These are phyloP conservation scores for Daldinia vernicosa DNA, from an alignment of 495 filamentous ascomycete genomes.

Conservation along the genomic window DNA sequence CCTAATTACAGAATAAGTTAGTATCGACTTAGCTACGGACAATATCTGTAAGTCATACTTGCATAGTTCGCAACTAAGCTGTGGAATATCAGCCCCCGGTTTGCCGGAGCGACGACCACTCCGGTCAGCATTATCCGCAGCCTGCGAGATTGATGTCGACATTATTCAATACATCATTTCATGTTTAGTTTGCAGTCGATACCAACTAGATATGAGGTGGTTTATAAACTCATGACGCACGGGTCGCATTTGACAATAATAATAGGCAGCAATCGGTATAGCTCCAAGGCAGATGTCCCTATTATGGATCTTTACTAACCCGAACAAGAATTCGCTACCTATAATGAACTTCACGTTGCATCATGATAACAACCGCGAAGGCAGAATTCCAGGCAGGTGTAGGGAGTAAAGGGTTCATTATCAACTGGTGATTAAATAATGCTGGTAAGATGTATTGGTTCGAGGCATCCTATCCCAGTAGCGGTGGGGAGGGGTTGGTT, in stretches of 20 bases:
- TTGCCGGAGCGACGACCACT: background rate
- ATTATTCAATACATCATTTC: background rate
- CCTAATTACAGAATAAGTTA: constrained; percentile 3
- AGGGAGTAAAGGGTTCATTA: background rate
- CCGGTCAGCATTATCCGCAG: background rate
- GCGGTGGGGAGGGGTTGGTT: background rate
- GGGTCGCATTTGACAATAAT: background rate
- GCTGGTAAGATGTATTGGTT: background rate
- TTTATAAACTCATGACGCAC: background rate
- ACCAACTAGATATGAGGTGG: background rate
- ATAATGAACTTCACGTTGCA: background rate
- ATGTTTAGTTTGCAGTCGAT: background rate
- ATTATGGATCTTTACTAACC: background rate
- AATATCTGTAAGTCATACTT: background rate
- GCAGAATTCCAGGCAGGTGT: background rate
- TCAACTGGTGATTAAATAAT: background rate
- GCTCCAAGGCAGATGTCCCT: background rate
- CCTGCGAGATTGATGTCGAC: constrained; percentile 3
- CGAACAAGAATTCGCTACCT: background rate
- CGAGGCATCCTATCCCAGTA: background rate
- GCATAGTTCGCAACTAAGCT: constrained; percentile 21
- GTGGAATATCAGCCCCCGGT: background rate
- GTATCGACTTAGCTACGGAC: background rate
- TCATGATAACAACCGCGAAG: background rate
- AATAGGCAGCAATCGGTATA: constrained; percentile 7